These are phyloP conservation scores for Sparassis latifolia DNA, from an alignment of 1,284 basidiomycete species.

Conservation along the genomic window DNA sequence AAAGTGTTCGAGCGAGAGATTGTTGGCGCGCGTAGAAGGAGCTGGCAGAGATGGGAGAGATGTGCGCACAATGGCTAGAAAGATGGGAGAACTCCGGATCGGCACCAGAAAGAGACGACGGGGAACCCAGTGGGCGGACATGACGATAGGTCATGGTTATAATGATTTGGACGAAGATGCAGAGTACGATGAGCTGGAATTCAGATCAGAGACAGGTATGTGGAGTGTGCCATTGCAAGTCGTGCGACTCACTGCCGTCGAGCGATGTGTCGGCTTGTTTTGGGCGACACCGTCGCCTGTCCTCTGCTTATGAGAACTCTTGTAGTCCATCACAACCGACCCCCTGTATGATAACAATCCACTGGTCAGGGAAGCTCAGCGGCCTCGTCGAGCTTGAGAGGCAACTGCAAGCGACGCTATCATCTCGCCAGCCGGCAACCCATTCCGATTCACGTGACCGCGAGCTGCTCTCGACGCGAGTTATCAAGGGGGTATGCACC, in stretches of 20 bases:
- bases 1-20: conserved; percentile 43
- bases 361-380: too few relatives aligned
- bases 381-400: too few relatives aligned
- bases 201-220: not conserved
- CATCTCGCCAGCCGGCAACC: too few relatives aligned
- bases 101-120: not conserved
- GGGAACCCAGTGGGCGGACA: conserved; percentile 3
- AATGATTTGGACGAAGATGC: conserved; percentile 8
- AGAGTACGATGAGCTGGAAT: conserved; percentile 6
- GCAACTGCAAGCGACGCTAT: too few relatives aligned
- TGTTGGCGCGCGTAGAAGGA: conserved; percentile 51
- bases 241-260: not conserved
- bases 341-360: not conserved
- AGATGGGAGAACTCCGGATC: conserved; percentile 33
- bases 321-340: conserved; percentile 2
- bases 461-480: not conserved
- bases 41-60: conserved; percentile 38
- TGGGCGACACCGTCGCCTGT: not conserved
- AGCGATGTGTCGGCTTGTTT: conserved; percentile 2
- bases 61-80: conserved; percentile 42
- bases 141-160: conserved; percentile 6
- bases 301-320: not conserved
- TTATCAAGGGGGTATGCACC: too few relatives aligned
- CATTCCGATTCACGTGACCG: not conserved
- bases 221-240: not conserved